Base-by-base conservation (phyloP, 352 stramenopile species). In the Thalassiosira livingstoniorum region DNA sequence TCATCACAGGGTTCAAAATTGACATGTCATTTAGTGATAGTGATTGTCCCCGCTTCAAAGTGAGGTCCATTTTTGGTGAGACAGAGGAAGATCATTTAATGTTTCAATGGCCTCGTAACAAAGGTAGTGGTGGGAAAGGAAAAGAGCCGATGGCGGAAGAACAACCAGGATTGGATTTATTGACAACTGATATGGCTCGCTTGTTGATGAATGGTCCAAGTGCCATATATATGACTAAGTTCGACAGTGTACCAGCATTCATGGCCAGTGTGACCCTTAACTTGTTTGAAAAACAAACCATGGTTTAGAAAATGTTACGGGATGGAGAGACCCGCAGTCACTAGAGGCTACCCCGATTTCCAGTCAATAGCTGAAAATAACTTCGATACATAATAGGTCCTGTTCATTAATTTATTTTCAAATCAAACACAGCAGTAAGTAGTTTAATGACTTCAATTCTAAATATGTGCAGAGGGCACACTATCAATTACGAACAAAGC, bases 221-320 rank as follows among this genome's bases (percentile, higher is more conserved):
- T 43, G 90, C 87, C 66, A 75, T 91, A 57, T 95, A 94, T 58
- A 84, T 95, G 79, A 90, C 70, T 4, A 88, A 92, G 53, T 94
- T 87, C 78, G 82, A 91, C 57, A 90, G 74, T 37, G 57, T 93
- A 11, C 92, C 92, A 21, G 92, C 87, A 29, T 95, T 95, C 80
- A 78, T 95, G 77, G 88, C 90, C 2, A 92, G 88, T 73, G 85
- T 91, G 18, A 90, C 90, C 31, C 70, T 95, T 34, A 72, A 61
- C 27, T 69, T 94, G 27, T 94, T 95, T 85, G 89, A 94, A 63
- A 91, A 94, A 54, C 91, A 95, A 65, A 95, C 91, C 1, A 86
- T 92, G 45, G 78, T 90, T 61, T 74, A 70, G 47, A 58, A n/a
- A n/a, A n/a, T n/a, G n/a, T n/a, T n/a, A n/a, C n/a, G n/a, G n/a